Conservation (phyloP, 1,284 basidiomycete species). For the Jaminaea rosea region DNA sequence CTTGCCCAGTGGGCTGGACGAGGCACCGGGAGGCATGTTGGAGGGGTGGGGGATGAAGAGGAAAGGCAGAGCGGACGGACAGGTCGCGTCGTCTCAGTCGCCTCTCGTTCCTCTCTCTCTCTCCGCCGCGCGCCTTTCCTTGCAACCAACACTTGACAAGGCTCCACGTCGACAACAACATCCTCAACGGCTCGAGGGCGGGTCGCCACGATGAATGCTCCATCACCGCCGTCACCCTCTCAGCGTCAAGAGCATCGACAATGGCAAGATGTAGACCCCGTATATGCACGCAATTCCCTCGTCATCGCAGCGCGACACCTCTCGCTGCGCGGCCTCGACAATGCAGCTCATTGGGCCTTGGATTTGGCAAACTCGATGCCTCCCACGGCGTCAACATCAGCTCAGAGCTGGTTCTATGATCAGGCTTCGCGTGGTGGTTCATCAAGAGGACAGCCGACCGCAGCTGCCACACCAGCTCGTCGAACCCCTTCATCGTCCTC, state of each 20-base stretch:
- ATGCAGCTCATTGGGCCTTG: background rate
- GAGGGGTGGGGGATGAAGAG: slow-evolving; percentile 4
- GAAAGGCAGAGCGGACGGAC: no score
- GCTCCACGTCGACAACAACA: no score
- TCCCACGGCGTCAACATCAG: background rate
- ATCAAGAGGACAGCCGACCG: slow-evolving; percentile 18
- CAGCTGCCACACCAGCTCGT: slow-evolving; percentile 34
- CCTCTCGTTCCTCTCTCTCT: no score
- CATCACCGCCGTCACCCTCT: background rate
- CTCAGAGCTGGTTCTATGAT: no score
- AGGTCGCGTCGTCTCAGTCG: no score
- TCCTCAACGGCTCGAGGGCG: no score
- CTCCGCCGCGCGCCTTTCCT: background rate
- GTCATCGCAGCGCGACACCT: background rate
- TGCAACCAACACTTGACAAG: no score
- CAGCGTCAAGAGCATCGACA: background rate
- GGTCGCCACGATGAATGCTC: background rate
- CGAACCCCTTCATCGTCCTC: slow-evolving; percentile 26
- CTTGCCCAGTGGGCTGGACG: background rate
- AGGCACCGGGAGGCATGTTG: no score
- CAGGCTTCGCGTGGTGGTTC: no score
- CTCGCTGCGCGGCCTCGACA: background rate
- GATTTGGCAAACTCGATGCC: background rate
- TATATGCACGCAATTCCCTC: background rate
- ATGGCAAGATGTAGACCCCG: background rate